Conservation (phyloP, 441 rosid genomes). For the Sinapis alba region DNA sequence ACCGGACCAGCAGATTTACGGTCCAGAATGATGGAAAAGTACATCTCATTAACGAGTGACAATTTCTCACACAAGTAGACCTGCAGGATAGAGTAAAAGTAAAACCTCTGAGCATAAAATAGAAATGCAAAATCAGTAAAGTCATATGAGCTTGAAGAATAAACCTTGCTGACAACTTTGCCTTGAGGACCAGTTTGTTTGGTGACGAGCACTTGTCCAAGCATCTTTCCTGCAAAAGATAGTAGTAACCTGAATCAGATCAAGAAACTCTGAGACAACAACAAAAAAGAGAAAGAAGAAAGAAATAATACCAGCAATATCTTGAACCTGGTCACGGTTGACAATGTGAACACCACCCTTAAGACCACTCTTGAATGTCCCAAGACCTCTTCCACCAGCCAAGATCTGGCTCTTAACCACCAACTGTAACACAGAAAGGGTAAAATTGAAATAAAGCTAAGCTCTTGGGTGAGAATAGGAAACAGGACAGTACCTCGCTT, state of each 20-base stretch:
- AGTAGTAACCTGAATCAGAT: not conserved
- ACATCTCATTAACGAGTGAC: conserved; percentile 96
- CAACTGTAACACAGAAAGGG: conserved; percentile 50
- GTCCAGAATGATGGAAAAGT: conserved; percentile 95
- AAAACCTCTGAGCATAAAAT: not conserved
- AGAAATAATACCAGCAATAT: conserved; percentile 67
- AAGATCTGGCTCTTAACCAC: conserved; percentile 96
- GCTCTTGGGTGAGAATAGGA: no score
- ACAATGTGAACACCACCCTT: conserved; percentile 97
- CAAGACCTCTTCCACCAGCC: conserved; percentile 99
- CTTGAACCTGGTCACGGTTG: conserved; percentile 71
- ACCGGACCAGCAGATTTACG: conserved; percentile 97
- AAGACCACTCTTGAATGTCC: conserved; percentile 83
- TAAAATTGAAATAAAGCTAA: no score
- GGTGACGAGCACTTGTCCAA: conserved; percentile 93
- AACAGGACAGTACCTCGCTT: conserved; percentile 56
- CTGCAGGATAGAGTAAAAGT: conserved; percentile 45
- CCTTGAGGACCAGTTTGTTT: conserved; percentile 98
- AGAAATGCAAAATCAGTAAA: no score
- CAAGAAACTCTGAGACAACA: not conserved
- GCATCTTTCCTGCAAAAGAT: conserved; percentile 78
- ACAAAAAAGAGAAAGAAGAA: conserved; percentile 1
- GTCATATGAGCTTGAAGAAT: no score
- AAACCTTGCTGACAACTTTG: conserved; percentile 98
- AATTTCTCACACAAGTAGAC: conserved; percentile 92